Conservation (phyloP, 78 protist species). For the Protostelium mycophagum region DNA sequence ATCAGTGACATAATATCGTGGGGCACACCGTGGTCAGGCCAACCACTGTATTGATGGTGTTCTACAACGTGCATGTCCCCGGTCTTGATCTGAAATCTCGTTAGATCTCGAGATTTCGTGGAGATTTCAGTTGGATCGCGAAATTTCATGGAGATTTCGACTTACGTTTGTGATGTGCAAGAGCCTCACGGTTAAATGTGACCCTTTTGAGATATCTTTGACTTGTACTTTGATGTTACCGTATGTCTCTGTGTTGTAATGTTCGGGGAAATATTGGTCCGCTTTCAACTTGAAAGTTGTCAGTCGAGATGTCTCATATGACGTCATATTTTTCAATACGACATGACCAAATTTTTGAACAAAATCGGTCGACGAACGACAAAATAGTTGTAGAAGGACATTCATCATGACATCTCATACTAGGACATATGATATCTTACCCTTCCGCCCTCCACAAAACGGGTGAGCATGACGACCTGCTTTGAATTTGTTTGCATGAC, state of each 20-base stretch:
- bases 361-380: too few relatives aligned
- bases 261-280: neutral
- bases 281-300: neutral
- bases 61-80: neutral
- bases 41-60: neutral
- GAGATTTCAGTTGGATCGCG: neutral
- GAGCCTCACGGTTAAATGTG: neutral
- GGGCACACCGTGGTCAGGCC: neutral
- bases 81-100: neutral
- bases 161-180: neutral
- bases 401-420: too few relatives aligned
- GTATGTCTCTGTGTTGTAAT: neutral
- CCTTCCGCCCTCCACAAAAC: constrained; percentile 21
- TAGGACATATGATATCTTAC: too few relatives aligned
- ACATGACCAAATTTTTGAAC: too few relatives aligned
- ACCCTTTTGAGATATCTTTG: neutral
- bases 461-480: neutral
- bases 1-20: neutral
- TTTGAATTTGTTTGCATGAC: neutral
- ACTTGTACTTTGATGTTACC: neutral
- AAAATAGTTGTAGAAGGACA: too few relatives aligned
- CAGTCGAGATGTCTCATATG: too few relatives aligned
- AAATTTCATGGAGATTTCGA: neutral
- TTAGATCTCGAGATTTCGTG: too few relatives aligned
- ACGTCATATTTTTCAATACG: too few relatives aligned